A percentile compares a stretch with the other conserved stretches of the same genome.
Conservation (phyloP, 345 rosid species). For the Rhodomyrtus tomentosa region DNA sequence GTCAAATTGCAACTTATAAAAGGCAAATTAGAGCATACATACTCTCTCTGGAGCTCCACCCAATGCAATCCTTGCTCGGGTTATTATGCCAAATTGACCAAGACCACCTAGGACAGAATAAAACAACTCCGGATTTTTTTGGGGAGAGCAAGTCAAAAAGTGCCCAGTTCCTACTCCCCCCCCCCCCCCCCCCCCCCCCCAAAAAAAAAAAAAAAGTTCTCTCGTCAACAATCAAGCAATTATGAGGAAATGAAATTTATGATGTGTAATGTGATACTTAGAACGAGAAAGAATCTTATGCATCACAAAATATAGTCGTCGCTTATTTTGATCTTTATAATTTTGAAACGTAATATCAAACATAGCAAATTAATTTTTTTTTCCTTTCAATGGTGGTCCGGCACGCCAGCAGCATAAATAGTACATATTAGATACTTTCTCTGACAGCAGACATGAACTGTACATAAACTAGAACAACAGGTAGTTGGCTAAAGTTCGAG, state of each 20-base stretch:
- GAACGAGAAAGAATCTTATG: not conserved
- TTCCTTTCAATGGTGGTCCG: not conserved
- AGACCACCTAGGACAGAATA: constrained; percentile 26
- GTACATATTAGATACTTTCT: not conserved
- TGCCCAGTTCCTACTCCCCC: constrained; percentile 7
- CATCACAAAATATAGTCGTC: not conserved
- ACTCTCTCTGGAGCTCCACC: constrained; percentile 18
- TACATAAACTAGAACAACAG: not conserved
- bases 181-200: too few species aligned
- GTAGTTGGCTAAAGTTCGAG: not conserved
- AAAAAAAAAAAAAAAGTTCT: not conserved
- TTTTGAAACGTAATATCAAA: not conserved
- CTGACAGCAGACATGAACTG: not conserved
- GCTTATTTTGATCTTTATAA: not conserved
- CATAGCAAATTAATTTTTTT: not conserved
- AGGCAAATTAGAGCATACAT: not conserved
- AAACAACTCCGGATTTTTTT: constrained; percentile 7
- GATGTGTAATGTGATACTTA: too few species aligned
- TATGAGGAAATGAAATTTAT: not conserved
- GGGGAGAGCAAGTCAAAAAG: not conserved
- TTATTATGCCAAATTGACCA: constrained; percentile 36
- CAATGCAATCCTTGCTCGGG: constrained; percentile 24
- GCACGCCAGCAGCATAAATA: not conserved
- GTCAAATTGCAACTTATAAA: not conserved
- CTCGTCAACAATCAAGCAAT: not conserved